Evolutionary conservation across 768 basidiomycete genomes (phyloP).

Genomic region (Heimioporus sp.): DNA sequence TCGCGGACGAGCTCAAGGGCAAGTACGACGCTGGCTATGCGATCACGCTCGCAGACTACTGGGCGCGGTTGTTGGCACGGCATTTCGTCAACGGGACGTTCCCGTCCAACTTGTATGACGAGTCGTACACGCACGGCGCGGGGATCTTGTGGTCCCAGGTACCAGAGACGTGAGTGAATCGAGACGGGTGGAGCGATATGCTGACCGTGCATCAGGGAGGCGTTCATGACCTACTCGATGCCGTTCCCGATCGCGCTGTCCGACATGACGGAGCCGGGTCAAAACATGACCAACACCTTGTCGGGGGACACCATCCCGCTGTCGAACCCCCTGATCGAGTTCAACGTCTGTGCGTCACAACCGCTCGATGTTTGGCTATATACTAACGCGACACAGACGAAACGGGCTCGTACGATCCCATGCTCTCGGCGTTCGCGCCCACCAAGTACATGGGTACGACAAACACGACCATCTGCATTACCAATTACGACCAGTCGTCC

Average conservation of each 20-base stretch:
- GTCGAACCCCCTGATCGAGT: conserved; percentile 34
- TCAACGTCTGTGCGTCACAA: conserved; percentile 32
- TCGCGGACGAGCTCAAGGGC: conserved; percentile 28
- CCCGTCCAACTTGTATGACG: conserved; percentile 26
- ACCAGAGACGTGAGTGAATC: conserved; percentile 28
- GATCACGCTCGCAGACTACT: conserved; percentile 31
- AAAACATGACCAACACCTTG: conserved; percentile 23
- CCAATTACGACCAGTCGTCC: conserved; percentile 35
- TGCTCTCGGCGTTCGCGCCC: conserved; percentile 44
- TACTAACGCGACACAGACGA: conserved; percentile 28
- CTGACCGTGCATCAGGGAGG: conserved; percentile 20
- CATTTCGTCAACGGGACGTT: conserved; percentile 42
- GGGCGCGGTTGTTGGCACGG: conserved; percentile 27
- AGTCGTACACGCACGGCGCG: conserved; percentile 32
- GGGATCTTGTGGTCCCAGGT: conserved; percentile 36
- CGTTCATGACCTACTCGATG: conserved; percentile 32
- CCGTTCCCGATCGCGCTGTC: conserved; percentile 42
- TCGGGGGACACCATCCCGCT: conserved; percentile 27
- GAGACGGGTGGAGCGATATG: not conserved
- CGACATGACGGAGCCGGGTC: conserved; percentile 21
- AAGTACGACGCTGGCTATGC: conserved; percentile 30
- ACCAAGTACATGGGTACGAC: conserved; percentile 44
- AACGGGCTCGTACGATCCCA: conserved; percentile 42
- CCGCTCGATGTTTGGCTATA: too few relatives aligned
- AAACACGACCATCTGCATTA: conserved; percentile 31